phyloP scores from a whole-genome alignment of 495 filamentous ascomycete genomes.

The Xylaria longipes region DNA sequence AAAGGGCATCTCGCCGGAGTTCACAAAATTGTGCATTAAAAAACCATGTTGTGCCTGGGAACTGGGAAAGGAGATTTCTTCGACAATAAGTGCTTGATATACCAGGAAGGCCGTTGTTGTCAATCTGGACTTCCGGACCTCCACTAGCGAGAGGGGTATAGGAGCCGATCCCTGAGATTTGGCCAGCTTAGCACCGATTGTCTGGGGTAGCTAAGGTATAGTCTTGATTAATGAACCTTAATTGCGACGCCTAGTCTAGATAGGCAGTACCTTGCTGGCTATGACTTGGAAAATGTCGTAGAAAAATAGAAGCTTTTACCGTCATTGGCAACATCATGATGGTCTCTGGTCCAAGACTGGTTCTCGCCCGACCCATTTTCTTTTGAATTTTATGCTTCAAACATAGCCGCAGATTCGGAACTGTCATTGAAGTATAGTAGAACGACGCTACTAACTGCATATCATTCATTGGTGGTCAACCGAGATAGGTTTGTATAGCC shows the following conservation, averaged over 20 bases:
- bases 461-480: background rate
- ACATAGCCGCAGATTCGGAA: background rate
- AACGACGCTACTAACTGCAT: background rate
- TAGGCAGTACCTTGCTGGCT: background rate
- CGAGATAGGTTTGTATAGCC: background rate
- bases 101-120: constrained; percentile 8
- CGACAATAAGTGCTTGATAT: background rate
- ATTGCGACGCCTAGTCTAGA: background rate
- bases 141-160: background rate
- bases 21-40: background rate
- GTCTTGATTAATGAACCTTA: background rate
- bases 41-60: background rate
- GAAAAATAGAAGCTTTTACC: background rate
- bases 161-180: background rate
- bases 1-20: background rate
- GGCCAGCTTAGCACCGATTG: background rate
- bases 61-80: background rate
- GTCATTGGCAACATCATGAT: background rate
- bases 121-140: background rate
- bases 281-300: background rate
- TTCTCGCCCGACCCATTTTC: background rate
- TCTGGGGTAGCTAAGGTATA: background rate
- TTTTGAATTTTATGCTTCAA: background rate
- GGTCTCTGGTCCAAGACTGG: background rate
- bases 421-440: background rate